A percentile compares a stretch with the other conserved stretches of the same genome.
Evolutionary conservation across 23 red algal species (phyloP).

Genomic region (Gracilaria caudata): DNA sequence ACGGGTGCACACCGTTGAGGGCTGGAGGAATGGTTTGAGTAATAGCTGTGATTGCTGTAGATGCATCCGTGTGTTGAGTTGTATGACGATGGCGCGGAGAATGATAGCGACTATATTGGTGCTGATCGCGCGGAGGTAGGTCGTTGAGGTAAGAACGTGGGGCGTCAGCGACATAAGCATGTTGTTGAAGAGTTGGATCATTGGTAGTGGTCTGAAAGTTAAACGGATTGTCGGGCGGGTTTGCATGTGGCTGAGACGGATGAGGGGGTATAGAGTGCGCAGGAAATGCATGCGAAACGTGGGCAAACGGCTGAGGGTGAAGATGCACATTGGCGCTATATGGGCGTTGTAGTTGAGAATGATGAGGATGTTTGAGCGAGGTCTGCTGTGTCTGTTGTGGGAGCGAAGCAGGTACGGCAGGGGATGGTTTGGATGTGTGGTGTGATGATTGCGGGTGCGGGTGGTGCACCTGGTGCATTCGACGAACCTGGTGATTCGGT

Average conservation of each 20-base stretch:
- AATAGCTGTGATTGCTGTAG: not conserved
- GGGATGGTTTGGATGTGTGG: constrained; percentile 1
- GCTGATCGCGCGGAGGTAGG: not conserved
- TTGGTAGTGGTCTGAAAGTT: constrained; percentile 10
- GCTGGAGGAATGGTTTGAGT: not conserved
- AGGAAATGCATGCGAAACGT: constrained; percentile 1
- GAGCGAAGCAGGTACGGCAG: not conserved
- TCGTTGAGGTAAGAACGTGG: constrained; percentile 51
- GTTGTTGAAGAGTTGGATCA: constrained; percentile 9
- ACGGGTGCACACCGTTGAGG: not conserved
- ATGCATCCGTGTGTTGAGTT: not conserved
- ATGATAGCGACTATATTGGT: constrained; percentile 15
- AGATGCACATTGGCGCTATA: not conserved
- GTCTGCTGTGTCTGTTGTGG: not conserved
- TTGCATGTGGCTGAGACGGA: not conserved
- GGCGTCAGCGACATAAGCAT: constrained; percentile 27
- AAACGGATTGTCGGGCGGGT: not conserved
- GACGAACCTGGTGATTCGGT: not conserved
- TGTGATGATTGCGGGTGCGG: constrained; percentile 11
- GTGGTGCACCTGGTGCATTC: constrained; percentile 23
- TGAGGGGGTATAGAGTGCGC: not conserved
- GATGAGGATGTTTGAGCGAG: not conserved
- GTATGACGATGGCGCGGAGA: not conserved
- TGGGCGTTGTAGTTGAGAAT: constrained; percentile 1
- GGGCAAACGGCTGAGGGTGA: constrained; percentile 1